Percentiles rank a stretch among this genome's conserved stretches.
These are phyloP conservation scores for Coprinellus micaceus DNA, from an alignment of 768 basidiomycete genomes.

Conservation along the genomic window DNA sequence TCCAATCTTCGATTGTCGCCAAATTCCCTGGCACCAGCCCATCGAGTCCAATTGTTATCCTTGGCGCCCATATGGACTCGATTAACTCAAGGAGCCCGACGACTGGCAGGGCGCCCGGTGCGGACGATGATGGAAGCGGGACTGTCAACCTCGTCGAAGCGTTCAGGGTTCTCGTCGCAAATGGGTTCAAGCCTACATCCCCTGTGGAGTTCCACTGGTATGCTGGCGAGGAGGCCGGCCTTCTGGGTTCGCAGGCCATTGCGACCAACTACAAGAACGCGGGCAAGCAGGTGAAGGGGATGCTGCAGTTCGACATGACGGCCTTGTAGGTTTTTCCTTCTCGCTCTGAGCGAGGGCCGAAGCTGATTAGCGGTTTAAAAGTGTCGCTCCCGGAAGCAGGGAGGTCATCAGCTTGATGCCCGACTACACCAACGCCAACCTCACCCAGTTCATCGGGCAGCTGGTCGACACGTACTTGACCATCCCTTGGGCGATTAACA, in stretches of 20 bases:
- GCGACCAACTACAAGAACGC: slow-evolving; percentile 43
- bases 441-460: slow-evolving; percentile 40
- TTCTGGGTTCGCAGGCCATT: slow-evolving; percentile 50
- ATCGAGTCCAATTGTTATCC: slow-evolving; percentile 27
- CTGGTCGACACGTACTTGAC: slow-evolving; percentile 40
- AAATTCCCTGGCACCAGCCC: slow-evolving; percentile 27
- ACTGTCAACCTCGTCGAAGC: slow-evolving; percentile 40
- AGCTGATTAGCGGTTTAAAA: slow-evolving; percentile 23
- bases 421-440: slow-evolving; percentile 27
- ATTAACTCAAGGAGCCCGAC: slow-evolving; percentile 31
- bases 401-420: slow-evolving; percentile 35
- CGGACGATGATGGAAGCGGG: slow-evolving; percentile 46
- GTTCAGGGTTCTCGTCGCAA: slow-evolving; percentile 33
- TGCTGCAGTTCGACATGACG: slow-evolving; percentile 45
- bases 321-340: slow-evolving; percentile 28
- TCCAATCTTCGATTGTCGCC: slow-evolving; percentile 30
- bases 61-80: slow-evolving; percentile 40
- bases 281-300: slow-evolving; percentile 38
- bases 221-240: slow-evolving; percentile 40
- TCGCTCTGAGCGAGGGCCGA: background rate
- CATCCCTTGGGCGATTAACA: slow-evolving; percentile 37
- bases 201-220: slow-evolving; percentile 46
- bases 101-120: slow-evolving; percentile 40
- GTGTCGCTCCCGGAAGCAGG: slow-evolving; percentile 41
- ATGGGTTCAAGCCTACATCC: slow-evolving; percentile 32